Evolutionary conservation across 139 green algal genomes (phyloP), one percentile per base, ranked within the genome.

Genomic region (Trebouxia sp.): DNA sequence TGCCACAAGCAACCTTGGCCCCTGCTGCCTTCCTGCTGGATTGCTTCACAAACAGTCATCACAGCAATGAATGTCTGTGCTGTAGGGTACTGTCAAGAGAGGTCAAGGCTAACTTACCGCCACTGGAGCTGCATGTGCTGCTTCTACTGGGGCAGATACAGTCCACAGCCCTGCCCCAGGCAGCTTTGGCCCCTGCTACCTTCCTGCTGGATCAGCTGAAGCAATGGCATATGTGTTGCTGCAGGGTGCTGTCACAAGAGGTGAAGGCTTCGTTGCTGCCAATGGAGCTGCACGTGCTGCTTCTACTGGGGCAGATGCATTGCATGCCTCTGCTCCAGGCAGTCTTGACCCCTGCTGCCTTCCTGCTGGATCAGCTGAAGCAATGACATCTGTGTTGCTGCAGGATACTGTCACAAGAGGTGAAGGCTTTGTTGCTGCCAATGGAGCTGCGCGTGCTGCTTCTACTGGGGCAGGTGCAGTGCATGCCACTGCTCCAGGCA

Each of bases 341-440:
- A 72, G 62, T 35, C 32, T 37, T 72, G 62, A 35, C 62, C 62
- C 62, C n/a, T n/a, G n/a, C n/a, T n/a, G n/a, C n/a, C n/a, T n/a
- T n/a, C n/a, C n/a, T n/a, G n/a, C n/a, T n/a, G n/a, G n/a, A n/a
- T n/a, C n/a, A n/a, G n/a, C n/a, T n/a, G 62, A 9, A 10, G 26
- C 42, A 15, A 22, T 72, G 32, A 35, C 43, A 11, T 32, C 42
- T 10, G 62, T n/a, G n/a, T n/a, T n/a, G n/a, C n/a, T n/a, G n/a
- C n/a, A n/a, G n/a, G n/a, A n/a, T n/a, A n/a, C n/a, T n/a, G n/a
- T n/a, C n/a, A n/a, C n/a, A n/a, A n/a, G n/a, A n/a, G n/a, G n/a
- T n/a, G n/a, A n/a, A n/a, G n/a, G n/a, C n/a, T n/a, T n/a, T n/a
- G n/a, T n/a, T n/a, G n/a, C n/a, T n/a, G n/a, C n/a, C n/a, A n/a